Conservation (phyloP, 176 grass and related monocot genomes). For the Carex scoparia region DNA sequence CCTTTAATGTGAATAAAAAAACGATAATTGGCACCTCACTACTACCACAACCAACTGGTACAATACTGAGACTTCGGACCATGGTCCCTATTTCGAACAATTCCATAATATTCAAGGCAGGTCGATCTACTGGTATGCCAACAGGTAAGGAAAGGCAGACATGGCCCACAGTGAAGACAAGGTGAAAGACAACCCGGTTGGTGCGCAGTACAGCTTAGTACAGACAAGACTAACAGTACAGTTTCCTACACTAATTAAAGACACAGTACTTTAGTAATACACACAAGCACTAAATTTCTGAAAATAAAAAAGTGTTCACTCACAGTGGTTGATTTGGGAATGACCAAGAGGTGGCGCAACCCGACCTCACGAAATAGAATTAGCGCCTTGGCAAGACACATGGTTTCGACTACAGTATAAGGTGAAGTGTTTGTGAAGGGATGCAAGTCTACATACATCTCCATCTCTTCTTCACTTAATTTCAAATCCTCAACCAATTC, state of each 20-base stretch:
- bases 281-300: not conserved
- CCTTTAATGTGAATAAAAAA: not conserved
- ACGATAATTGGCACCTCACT: not conserved
- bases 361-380: conserved; percentile 90
- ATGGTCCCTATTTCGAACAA: not conserved
- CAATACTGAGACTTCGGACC: not conserved
- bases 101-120: not conserved
- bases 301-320: conserved; percentile 10
- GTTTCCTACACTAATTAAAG: not conserved
- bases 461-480: conserved; percentile 67
- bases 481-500: conserved; percentile 61
- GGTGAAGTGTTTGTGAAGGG: conserved; percentile 87
- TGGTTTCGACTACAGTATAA: conserved; percentile 92
- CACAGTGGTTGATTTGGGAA: conserved; percentile 73
- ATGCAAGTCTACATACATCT: conserved; percentile 94
- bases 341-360: conserved; percentile 82
- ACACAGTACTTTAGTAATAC: not conserved
- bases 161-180: too few relatives aligned
- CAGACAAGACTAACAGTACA: not conserved
- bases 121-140: not conserved
- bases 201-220: not conserved
- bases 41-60: not conserved
- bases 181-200: too few relatives aligned
- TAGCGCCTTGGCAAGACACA: conserved; percentile 92
- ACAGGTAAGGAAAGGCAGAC: not conserved